Evolutionary conservation across 306 rosid species (phyloP), one percentile per base, ranked within the genome.

Genomic region (Luffa acutangula): DNA sequence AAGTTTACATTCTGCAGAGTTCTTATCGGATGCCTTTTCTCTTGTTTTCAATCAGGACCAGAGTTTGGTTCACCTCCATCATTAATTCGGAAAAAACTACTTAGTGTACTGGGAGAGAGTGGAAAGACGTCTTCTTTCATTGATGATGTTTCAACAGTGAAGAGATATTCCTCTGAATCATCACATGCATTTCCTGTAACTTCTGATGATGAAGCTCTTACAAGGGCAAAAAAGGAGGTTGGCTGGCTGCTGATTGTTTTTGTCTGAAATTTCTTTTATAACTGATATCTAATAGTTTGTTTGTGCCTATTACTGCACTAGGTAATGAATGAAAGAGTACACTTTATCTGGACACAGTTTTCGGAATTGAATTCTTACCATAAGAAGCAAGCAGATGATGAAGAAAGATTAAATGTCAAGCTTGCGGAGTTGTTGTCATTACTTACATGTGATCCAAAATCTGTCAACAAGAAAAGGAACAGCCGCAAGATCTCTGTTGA

Each of bases 341-440:
- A 96, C 78, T 96, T 96, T 83, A 84, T 96, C 77, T 96, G 99
- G 99, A 87, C 99, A 75, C 96, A 89, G 53, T 91, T 96, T 82
- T 90, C 98, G 17, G 99, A 96, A 83, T 83, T 96, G 78, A 81
- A 87, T 83, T 78, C 92, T 75, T 86, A 90, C 86, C 85, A 93
- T 25, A 89, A 80, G 88, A 96, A 87, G 73, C 94, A 93, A 83
- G 98, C 91, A 59, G 90, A 85, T 56, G 92, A 93, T 84, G 85
- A 83, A 12, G 97, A 93, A 71, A 87, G 80, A 67, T 85, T 96
- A 54, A 83, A 93, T 85, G 88, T 66, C 83, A 93, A 89, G 81
- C 85, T 96, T 57, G 96, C 98, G 5, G 96, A 93, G 89, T 89
- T 91, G 91, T 74, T 91, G 67, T 91, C 97, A 72, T 85, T 91